Evolutionary conservation across 2,329 filamentous ascomycete genomes (phyloP), one percentile per base, ranked within the genome.

Genomic region (Aspergillus udagawae): DNA sequence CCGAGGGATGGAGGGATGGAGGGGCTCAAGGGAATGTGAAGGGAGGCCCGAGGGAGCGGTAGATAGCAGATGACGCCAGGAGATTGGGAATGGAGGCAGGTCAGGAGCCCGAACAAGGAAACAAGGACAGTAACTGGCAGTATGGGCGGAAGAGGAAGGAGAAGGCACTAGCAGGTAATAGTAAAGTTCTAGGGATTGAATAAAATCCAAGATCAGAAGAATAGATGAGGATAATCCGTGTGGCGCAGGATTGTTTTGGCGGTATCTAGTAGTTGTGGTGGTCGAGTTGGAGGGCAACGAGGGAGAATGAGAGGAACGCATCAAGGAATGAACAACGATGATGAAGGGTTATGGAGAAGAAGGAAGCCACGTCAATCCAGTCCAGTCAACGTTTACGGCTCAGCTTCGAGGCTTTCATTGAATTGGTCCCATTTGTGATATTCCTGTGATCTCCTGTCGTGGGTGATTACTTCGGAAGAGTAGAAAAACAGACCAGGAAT

Each of bases 31-130:
- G 21, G 56, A 60, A 61, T 59, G 59, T 50, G 56, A 55, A 56
- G 47, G 54, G 56, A 57, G 60, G 59, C 28, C 59, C 29, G 41
- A 53, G 58, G 56, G 20, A 45, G 21, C 42, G 8, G 42, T 12
- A 42, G 53, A 60, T 57, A 56, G 55, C 55, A 55, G 58, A 58
- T 60, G 60, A 62, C 58, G 55, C 52, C 58, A 60, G 56, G 51
- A 51, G 49, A 23, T 51, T 20, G 27, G 49, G 14, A 32, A 32
- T 28, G 21, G 23, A 51, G 27, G 27, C 8, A 32, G 49, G 28
- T 17, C 27, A 35, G 42, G 7, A 21, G n/a, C 21, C 21, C 20
- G 42, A 23, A 45, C 21, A 45, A 23, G n/a, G 42, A 23, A 23
- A 45, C 21, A 45, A 23, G n/a, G 42, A 23, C 21, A 45, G n/a